Evolutionary conservation across 2,329 filamentous ascomycete genomes (phyloP).

Genomic region (Curvularia hawaiiensis): DNA sequence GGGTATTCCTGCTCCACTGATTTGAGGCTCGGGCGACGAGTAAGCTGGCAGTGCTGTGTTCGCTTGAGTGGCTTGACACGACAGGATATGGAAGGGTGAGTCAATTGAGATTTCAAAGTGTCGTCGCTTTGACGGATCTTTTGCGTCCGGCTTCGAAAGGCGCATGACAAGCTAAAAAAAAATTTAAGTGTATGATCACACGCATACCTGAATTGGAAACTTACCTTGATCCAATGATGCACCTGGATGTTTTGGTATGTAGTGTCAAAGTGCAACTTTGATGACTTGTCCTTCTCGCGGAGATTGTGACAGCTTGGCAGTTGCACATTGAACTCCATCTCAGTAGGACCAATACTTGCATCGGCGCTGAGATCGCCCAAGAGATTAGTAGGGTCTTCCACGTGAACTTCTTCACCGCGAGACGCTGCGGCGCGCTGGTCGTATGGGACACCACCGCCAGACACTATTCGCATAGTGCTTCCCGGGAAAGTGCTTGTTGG

Average conservation of each 20-base stretch:
- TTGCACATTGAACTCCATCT: constrained; percentile 94
- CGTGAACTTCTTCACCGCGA: constrained; percentile 59
- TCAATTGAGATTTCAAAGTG: constrained; percentile 98
- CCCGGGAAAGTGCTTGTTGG: constrained; percentile 74
- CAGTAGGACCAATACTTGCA: constrained; percentile 80
- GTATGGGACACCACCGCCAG: constrained; percentile 79
- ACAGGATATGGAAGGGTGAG: constrained; percentile 90
- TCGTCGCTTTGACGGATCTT: constrained; percentile 77
- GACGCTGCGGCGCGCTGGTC: constrained; percentile 63
- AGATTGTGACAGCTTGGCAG: constrained; percentile 87
- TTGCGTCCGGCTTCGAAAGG: constrained; percentile 80
- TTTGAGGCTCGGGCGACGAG: constrained; percentile 57
- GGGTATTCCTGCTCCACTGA: constrained; percentile 43
- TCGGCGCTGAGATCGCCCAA: constrained; percentile 78
- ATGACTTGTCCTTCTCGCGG: constrained; percentile 69
- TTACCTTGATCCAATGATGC: constrained; percentile 94
- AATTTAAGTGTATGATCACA: constrained; percentile 3
- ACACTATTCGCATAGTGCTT: constrained; percentile 76
- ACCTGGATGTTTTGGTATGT: constrained; percentile 94
- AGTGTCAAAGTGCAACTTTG: constrained; percentile 82
- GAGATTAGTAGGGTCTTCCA: constrained; percentile 68
- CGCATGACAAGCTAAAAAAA: constrained; percentile 81
- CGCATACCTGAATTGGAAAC: constrained; percentile 26
- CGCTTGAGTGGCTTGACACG: constrained; percentile 88
- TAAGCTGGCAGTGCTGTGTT: constrained; percentile 89